Conservation (phyloP, 140 eudicot genomes). For the Oenanthe javanica region DNA sequence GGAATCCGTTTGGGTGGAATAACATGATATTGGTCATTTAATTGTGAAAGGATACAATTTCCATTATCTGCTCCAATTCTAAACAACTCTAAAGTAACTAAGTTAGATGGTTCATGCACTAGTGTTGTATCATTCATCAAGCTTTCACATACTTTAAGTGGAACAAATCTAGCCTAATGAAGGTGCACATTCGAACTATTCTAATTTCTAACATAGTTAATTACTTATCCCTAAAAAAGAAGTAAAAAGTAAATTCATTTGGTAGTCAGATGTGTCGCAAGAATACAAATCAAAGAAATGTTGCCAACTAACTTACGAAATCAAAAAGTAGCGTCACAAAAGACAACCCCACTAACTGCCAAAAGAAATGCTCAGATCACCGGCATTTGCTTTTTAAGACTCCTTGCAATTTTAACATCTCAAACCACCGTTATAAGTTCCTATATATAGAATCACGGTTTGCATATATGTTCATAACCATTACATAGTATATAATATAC, state of each 20-base stretch:
- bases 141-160: not conserved
- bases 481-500: not conserved
- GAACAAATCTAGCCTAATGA: not conserved
- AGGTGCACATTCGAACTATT: not conserved
- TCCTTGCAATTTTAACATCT: not conserved
- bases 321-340: not conserved
- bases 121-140: not conserved
- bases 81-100: not conserved
- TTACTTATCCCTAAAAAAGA: not conserved
- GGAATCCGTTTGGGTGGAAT: not conserved
- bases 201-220: not conserved
- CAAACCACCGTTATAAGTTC: not conserved
- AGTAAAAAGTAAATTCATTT: not conserved
- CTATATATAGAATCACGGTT: not conserved
- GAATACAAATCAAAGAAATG: not conserved
- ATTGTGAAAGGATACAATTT: not conserved
- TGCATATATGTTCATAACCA: not conserved
- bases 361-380: not conserved
- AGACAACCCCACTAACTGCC: not conserved
- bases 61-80: not conserved
- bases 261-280: not conserved
- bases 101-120: not conserved
- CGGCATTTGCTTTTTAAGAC: not conserved
- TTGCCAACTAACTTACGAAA: not conserved
- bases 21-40: not conserved